Evolutionary conservation across 495 filamentous ascomycete genomes (phyloP), one percentile per base, ranked within the genome.

Genomic region (Penicillium egyptiacum): DNA sequence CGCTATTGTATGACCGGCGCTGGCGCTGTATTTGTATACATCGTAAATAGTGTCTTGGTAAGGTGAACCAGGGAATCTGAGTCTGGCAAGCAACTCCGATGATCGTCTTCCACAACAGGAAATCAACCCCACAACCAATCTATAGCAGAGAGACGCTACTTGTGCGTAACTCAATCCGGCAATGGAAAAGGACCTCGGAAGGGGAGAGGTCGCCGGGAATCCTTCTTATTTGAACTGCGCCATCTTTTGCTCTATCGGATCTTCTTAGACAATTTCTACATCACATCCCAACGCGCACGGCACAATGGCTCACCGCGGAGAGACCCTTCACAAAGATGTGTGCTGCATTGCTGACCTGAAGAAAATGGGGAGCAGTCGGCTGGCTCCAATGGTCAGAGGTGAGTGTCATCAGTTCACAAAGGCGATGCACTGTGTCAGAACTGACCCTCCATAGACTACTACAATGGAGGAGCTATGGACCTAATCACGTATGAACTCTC

Each of bases 381-480:
- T 74, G 11, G 53, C 67, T 11, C 47, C 31, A 3, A 72, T 69
- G 65, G 64, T 68, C 9, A 44, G 69, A 64, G 71, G 69, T 74
- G 53, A 50, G 55, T 37, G 35, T 40, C 16, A 20, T 12, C 6
- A 14, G n/a, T 22, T 26, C 10, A 47, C 43, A 11, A 23, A 14
- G 7, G 2, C 16, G 11, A 19, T 30, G 22, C 1, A 16, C 25
- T 11, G n/a, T 1, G 23, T 17, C 28, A 20, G n/a, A 35, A 8
- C 58, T 63, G 16, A 70, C n/a, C n/a, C 2, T 14, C 3, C 2
- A 28, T 30, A 74, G 76, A 81, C 55, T 81, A 79, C 62, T 80
- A 80, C 60, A 79, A 81, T 55, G 76, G 77, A 60, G 77, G 77
- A 19, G 72, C 79, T 25, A 72, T 70, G 69, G 67, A 74, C 50